A percentile compares a stretch with the other conserved stretches of the same genome.
phyloP scores from a whole-genome alignment of 2,329 filamentous ascomycete genomes.

The Neofusicoccum cordaticola region DNA sequence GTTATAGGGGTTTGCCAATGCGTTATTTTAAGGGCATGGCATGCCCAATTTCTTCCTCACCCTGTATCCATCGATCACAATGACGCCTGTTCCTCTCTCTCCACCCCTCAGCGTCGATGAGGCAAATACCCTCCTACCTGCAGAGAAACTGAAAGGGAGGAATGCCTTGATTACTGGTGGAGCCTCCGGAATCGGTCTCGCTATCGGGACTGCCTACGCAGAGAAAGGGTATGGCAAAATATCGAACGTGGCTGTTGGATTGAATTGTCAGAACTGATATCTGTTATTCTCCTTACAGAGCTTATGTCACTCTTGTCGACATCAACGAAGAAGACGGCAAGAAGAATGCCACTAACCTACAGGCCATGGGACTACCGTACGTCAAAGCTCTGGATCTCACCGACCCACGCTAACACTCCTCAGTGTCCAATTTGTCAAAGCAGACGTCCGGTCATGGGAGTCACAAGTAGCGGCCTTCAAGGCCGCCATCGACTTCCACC shows the following conservation, averaged over 20 bases:
- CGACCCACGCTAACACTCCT: background rate
- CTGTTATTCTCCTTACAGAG: conserved; percentile 11
- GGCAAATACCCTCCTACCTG: background rate
- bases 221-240: background rate
- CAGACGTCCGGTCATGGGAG: conserved; percentile 31
- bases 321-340: conserved; percentile 22
- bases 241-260: too few relatives aligned
- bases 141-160: background rate
- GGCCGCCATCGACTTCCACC: conserved; percentile 26
- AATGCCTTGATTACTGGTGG: conserved; percentile 13
- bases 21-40: too few relatives aligned
- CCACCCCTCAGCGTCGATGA: background rate
- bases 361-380: conserved; percentile 18
- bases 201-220: background rate
- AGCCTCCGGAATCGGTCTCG: background rate
- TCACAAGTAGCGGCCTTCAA: conserved; percentile 32
- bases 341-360: conserved; percentile 19
- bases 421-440: conserved; percentile 29
- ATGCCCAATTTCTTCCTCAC: too few relatives aligned
- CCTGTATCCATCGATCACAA: background rate
- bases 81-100: background rate
- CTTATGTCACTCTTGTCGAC: conserved; percentile 28
- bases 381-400: background rate
- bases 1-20: too few relatives aligned
- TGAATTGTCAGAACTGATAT: too few relatives aligned